A percentile compares a stretch with the other conserved stretches of the same genome.
Conservation (phyloP, 306 rosid species). For the Canavalia gladiata region DNA sequence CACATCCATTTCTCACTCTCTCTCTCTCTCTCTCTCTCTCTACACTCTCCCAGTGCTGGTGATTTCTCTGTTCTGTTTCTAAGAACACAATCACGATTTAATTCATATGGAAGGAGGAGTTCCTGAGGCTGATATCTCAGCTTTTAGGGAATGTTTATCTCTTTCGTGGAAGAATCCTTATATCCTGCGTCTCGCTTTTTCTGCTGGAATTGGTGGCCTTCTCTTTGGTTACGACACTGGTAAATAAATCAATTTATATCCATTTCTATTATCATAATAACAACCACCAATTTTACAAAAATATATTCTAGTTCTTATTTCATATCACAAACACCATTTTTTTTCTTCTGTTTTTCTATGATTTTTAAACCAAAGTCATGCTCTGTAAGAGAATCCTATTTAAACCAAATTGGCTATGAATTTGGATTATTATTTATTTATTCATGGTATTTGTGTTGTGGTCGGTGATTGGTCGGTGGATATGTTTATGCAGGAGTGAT, state of each 20-base stretch:
- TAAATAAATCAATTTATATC: background rate
- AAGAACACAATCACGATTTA: too few species aligned
- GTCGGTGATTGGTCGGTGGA: background rate
- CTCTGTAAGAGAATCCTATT: too few species aligned
- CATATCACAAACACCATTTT: background rate
- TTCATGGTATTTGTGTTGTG: background rate
- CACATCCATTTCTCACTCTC: too few species aligned
- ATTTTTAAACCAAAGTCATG: too few species aligned
- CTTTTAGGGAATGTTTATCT: slow-evolving; percentile 56
- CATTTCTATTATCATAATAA: too few species aligned
- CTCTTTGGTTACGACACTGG: slow-evolving; percentile 66
- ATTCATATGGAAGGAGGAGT: slow-evolving; percentile 57
- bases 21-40: too few species aligned
- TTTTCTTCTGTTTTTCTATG: background rate
- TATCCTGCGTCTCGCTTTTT: slow-evolving; percentile 61
- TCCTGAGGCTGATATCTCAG: slow-evolving; percentile 49
- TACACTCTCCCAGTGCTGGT: background rate
- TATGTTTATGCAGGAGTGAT: slow-evolving; percentile 57
- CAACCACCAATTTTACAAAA: background rate
- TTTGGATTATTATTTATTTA: background rate
- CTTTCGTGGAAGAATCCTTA: slow-evolving; percentile 61
- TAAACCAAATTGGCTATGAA: too few species aligned
- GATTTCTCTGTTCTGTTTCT: background rate
- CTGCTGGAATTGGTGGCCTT: slow-evolving; percentile 65
- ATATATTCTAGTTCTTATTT: background rate